A percentile compares a stretch with the other conserved stretches of the same genome.
Conservation (phyloP, 179 eudicot genomes). For the Heliamphora pulchella region DNA sequence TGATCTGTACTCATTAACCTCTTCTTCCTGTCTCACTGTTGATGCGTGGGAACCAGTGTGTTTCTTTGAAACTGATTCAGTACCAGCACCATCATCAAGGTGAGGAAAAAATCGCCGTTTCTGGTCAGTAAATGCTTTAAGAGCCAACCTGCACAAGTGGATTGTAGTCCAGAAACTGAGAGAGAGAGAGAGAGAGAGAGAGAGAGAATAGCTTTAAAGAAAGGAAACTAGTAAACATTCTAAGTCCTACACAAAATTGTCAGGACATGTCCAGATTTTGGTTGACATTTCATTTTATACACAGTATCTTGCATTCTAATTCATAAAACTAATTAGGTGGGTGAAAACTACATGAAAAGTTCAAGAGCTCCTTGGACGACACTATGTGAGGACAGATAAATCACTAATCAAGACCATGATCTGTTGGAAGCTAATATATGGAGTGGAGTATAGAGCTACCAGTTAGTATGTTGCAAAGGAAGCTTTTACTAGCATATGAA, state of each 20-base stretch:
- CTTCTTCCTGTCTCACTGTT: conserved; percentile 44
- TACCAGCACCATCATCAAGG: conserved; percentile 39
- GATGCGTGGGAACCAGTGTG: conserved; percentile 44
- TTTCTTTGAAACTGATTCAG: conserved; percentile 52
- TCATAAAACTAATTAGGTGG: not conserved
- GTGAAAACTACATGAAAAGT: not conserved
- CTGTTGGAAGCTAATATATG: not conserved
- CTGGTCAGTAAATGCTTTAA: conserved; percentile 87
- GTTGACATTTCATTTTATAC: not conserved
- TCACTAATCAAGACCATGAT: not conserved
- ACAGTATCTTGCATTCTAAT: not conserved
- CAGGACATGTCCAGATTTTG: not conserved
- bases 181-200: not conserved
- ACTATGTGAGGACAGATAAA: not conserved
- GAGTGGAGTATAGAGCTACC: not conserved
- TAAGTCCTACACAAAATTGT: not conserved
- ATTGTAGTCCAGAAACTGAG: conserved; percentile 1
- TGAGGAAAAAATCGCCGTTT: conserved; percentile 84
- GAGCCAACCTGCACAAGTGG: conserved; percentile 63
- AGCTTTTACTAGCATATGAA: not conserved
- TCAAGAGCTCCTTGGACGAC: not conserved
- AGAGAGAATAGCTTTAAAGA: not conserved
- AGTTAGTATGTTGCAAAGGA: not conserved
- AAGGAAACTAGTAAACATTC: not conserved
- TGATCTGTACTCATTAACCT: conserved; percentile 37